These are phyloP conservation scores for Noccaea bulbosa DNA, from an alignment of 345 rosid species.

Conservation along the genomic window DNA sequence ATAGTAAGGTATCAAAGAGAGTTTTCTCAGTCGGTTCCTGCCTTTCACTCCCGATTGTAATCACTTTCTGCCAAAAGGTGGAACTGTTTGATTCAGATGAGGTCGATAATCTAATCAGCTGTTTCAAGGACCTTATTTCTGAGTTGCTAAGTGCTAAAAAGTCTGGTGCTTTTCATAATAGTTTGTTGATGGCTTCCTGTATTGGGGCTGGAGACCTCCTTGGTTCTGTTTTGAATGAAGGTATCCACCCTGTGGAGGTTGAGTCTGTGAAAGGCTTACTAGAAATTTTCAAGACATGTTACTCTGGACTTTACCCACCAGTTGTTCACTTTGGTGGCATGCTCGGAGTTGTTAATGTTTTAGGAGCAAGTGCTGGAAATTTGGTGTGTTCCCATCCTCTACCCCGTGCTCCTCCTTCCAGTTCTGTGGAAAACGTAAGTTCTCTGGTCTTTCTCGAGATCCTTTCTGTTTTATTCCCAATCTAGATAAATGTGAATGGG, in stretches of 20 bases:
- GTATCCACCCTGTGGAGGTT: slow-evolving; percentile 63
- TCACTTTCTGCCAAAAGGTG: slow-evolving; percentile 76
- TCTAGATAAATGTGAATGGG: slow-evolving; percentile 20
- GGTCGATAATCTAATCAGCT: slow-evolving; percentile 56
- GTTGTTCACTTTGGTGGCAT: slow-evolving; percentile 76
- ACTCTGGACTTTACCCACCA: slow-evolving; percentile 63
- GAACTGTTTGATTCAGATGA: slow-evolving; percentile 72
- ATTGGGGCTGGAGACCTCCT: slow-evolving; percentile 80
- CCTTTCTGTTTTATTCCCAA: slow-evolving; percentile 19
- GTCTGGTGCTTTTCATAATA: slow-evolving; percentile 63
- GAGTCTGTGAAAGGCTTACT: slow-evolving; percentile 58
- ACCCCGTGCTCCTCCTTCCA: slow-evolving; percentile 44
- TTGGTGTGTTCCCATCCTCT: slow-evolving; percentile 51
- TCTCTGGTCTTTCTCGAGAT: slow-evolving; percentile 14
- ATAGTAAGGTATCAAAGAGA: slow-evolving; percentile 48
- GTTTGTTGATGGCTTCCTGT: slow-evolving; percentile 81
- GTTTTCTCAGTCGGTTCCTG: slow-evolving; percentile 78
- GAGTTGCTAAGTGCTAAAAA: slow-evolving; percentile 65
- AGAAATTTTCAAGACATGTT: slow-evolving; percentile 74
- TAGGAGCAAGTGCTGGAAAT: slow-evolving; percentile 87
- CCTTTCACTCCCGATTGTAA: slow-evolving; percentile 72
- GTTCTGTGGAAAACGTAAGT: slow-evolving; percentile 58
- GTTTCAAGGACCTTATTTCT: slow-evolving; percentile 66
- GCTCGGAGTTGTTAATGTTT: slow-evolving; percentile 84
- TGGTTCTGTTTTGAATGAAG: slow-evolving; percentile 72